Evolutionary conservation across 176 grass and related monocot species (phyloP), one percentile per base, ranked within the genome.

Genomic region (Phyllostachys edulis): DNA sequence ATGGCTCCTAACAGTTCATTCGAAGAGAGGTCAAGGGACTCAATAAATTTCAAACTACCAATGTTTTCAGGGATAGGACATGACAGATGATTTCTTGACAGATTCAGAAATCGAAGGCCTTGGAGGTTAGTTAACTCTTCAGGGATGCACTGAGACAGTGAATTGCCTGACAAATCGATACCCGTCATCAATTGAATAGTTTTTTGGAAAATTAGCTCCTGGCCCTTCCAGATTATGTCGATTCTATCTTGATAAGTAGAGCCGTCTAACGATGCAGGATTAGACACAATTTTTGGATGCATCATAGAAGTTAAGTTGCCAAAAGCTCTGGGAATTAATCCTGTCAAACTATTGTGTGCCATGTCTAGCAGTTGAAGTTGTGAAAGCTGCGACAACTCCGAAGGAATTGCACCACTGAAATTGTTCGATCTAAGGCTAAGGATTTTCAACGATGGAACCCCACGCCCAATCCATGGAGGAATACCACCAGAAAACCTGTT

Each of bases 161-260:
- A 54, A 41, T 97, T 97, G 42, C 21, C 71, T 9, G 92, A 94
- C 34, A 94, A 36, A 32, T 97, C 92, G 12, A 97, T 90, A 1
- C 83, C 90, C 0, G 82, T 89, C 1, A 97, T 24, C 12, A 97
- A 42, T 55, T 82, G 71, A 55, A 97, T 81, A 1, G 55, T 92
- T 67, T 26, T 82, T 23, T 88, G 76, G 69, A 92, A 89, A 9
- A 75, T 81, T 20, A 80, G 0, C 0, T 85, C 72, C 5, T 50
- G 49, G 5, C 88, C 92, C 83, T 97, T 97, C 94, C 91, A 94
- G n/a, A 65, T 76, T n/a, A 94, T 89, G 36, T 93, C 89, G 26
- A 92, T 90, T 61, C 77, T 88, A 27, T 94, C 89, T 34, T 80
- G 62, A 49, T 88, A 88, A 7, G 2, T 73, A 4, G 85, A 75